Evolutionary conservation across 257 asterid species (phyloP).

Genomic region (Buddleja alternifolia): DNA sequence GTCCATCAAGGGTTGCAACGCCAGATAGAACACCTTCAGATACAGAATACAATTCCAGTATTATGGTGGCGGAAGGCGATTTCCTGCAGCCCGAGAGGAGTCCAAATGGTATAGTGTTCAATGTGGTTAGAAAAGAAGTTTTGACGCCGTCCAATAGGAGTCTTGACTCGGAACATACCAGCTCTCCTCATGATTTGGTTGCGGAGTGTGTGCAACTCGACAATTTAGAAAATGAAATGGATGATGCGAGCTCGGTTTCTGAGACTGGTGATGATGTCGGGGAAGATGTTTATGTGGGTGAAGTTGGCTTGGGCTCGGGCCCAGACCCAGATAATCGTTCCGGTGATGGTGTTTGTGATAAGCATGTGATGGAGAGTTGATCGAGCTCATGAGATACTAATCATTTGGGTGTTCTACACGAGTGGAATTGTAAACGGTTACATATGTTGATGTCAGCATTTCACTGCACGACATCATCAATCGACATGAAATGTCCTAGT

Average conservation of each 20-base stretch:
- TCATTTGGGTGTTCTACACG: too few relatives aligned
- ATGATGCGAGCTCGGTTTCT: constrained; percentile 54
- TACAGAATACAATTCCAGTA: constrained; percentile 55
- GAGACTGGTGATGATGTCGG: constrained; percentile 52
- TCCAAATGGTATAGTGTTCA: constrained; percentile 81
- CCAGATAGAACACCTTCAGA: constrained; percentile 54
- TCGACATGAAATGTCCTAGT: too few relatives aligned
- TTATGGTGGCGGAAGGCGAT: constrained; percentile 77
- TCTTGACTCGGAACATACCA: constrained; percentile 52
- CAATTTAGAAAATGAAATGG: constrained; percentile 56
- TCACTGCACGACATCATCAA: too few relatives aligned
- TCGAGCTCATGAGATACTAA: neutral
- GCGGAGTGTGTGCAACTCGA: constrained; percentile 81
- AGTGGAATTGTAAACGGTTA: too few relatives aligned
- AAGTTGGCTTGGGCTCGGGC: constrained; percentile 7
- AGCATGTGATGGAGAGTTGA: constrained; percentile 45
- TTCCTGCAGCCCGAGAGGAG: constrained; percentile 79
- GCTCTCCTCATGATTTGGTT: constrained; percentile 41
- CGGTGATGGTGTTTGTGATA: constrained; percentile 29
- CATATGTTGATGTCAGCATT: too few relatives aligned
- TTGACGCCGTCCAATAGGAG: constrained; percentile 69
- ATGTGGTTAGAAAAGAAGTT: constrained; percentile 73
- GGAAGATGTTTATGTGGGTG: constrained; percentile 33
- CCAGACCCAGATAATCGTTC: neutral
- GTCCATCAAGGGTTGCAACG: constrained; percentile 38